Base-by-base conservation (phyloP, 2,329 filamentous ascomycete genomes). In the Colletotrichum ledebouriae region DNA sequence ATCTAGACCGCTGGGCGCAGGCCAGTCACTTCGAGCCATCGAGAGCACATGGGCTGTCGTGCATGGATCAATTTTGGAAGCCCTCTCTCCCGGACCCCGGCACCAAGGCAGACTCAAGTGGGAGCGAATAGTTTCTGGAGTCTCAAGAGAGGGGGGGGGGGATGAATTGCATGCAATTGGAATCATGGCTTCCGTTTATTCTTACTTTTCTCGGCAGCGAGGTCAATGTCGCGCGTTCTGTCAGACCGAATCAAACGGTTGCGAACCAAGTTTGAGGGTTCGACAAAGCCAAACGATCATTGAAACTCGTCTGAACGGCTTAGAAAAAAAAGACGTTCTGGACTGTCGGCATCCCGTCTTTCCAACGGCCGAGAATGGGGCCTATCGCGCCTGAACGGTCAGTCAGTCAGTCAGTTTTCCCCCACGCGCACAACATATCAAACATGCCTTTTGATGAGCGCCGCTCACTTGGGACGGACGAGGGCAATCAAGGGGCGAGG, bases 31-130 rank as follows among this genome's bases (percentile, higher is more conserved):
- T 17, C 29, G 15, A 39, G 60, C 39, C 33, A 11, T 47, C 17
- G n/a, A 49, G 53, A 42, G 17, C 53, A 64, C 59, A 68, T 68
- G 65, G 46, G 59, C 60, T 53, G 60, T 55, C 60, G 53, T 55
- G 60, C 60, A 64, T 59, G 59, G 37, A 17, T 37, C 49, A 33
- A n/a, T 15, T 34, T 37, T 34, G n/a, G 49, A 29, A 33, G 25
- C 49, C 17, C n/a, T n/a, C n/a, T 53, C n/a, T 37, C 20, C 34
- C 29, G n/a, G 5, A 37, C 44, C 42, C 60, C 33, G 53, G 41
- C 63, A 39, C 37, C 29, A 15, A 15, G 37, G 5, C 37, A 39
- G 11, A 39, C 37, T 4, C 37, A 39, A 9, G 37, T 39, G 3
- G 29, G 29, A 29, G 4, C 7, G 9, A 50, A 44, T 50, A n/a